A percentile compares a stretch with the other conserved stretches of the same genome.
phyloP scores from a whole-genome alignment of 1,284 basidiomycete species.

The Heterobasidion irregulare region DNA sequence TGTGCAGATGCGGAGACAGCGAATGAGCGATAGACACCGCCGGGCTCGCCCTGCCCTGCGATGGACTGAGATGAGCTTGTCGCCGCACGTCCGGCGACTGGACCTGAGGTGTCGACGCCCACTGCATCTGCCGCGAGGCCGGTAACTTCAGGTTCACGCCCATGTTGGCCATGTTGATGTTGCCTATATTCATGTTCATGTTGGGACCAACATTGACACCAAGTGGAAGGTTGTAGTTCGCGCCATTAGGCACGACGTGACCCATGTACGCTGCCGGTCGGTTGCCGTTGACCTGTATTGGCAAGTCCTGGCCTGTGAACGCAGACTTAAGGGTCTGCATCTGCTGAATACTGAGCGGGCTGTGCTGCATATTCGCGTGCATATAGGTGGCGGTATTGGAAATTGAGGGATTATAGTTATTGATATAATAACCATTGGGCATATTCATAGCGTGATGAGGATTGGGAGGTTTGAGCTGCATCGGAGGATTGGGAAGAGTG shows the following conservation, averaged over 20 bases:
- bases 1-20: conserved; percentile 47
- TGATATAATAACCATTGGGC: conserved; percentile 38
- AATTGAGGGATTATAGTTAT: conserved; percentile 25
- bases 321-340: conserved; percentile 46
- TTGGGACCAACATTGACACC: conserved; percentile 12
- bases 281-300: conserved; percentile 19
- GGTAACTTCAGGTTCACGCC: conserved; percentile 33
- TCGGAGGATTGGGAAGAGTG: conserved; percentile 12
- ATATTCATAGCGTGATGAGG: conserved; percentile 19
- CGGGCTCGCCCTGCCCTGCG: conserved; percentile 23
- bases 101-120: conserved; percentile 20
- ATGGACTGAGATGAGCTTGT: conserved; percentile 5
- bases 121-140: conserved; percentile 32
- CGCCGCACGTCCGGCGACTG: neutral
- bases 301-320: conserved; percentile 31
- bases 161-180: neutral
- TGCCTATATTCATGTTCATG: conserved; percentile 16
- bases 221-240: conserved; percentile 29
- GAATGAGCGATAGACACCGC: conserved; percentile 26
- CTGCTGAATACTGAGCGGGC: conserved; percentile 40
- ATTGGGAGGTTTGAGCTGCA: conserved; percentile 36
- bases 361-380: conserved; percentile 21
- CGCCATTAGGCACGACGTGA: conserved; percentile 24
- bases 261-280: conserved; percentile 22
- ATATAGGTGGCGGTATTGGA: conserved; percentile 22